Conservation (phyloP, 2,329 filamentous ascomycete species). For the Fusarium sp. region DNA sequence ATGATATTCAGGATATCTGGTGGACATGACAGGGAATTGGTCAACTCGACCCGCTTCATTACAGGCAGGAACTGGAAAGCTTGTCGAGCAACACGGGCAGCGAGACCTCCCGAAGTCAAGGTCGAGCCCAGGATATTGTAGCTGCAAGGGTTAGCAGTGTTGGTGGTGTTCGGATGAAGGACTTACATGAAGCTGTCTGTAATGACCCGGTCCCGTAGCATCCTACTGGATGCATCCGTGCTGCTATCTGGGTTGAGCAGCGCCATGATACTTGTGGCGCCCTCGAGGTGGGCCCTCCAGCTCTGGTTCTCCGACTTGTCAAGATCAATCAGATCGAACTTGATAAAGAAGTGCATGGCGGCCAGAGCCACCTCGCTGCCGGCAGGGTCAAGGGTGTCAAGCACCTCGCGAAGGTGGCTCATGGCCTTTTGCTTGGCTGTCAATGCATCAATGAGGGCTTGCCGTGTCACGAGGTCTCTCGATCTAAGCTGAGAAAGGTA, state of each 20-base stretch:
- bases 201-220: constrained; percentile 59
- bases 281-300: constrained; percentile 61
- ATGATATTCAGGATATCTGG: constrained; percentile 59
- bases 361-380: constrained; percentile 62
- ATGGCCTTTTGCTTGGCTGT: constrained; percentile 61
- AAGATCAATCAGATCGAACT: constrained; percentile 63
- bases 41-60: constrained; percentile 56
- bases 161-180: background rate
- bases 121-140: constrained; percentile 58
- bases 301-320: constrained; percentile 55
- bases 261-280: constrained; percentile 57
- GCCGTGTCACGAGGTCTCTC: constrained; percentile 52
- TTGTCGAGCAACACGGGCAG: constrained; percentile 54
- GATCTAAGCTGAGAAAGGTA: constrained; percentile 53
- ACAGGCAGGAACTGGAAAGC: constrained; percentile 54
- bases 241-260: constrained; percentile 48
- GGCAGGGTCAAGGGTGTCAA: constrained; percentile 54
- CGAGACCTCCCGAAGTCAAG: constrained; percentile 51
- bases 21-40: constrained; percentile 58
- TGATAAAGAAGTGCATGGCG: constrained; percentile 64
- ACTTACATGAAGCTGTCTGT: constrained; percentile 62
- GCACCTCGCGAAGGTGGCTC: constrained; percentile 54
- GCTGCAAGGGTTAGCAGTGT: constrained; percentile 41
- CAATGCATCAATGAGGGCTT: constrained; percentile 60
- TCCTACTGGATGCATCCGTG: constrained; percentile 47